Evolutionary conservation across 768 basidiomycete species (phyloP), one percentile per base, ranked within the genome.

Genomic region (Kwoniella botswanensis): DNA sequence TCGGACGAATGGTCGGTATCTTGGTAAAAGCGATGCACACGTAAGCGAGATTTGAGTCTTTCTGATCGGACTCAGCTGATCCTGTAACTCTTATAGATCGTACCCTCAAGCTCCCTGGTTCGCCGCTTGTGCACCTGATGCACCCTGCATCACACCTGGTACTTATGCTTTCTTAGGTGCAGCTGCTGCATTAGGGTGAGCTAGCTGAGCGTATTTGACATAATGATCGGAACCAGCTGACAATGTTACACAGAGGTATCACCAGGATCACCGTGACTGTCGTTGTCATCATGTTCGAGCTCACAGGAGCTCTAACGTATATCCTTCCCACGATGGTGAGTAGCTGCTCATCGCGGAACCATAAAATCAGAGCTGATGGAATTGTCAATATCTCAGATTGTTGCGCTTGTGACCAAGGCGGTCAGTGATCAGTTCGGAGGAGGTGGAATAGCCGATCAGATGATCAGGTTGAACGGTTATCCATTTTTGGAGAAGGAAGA

Each of bases 281-380:
- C 5, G 97, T 98, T 9, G 97, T 98, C 44, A 95, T 99, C 84
- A 98, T 99, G 94, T 98, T 98, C 82, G 96, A 98, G 79, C 87
- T 99, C 21, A 99, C 97, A 3, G 97, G 97, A 13, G 96, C 97
- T 6, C 83, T 98, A 78, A 98, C 94, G 21, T 98, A 99, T 80
- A 95, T 98, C 75, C 85, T 99, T 29, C 97, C 97, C 6, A 95
- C 94, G 15, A 99, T 99, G 97, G 96, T 94, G 74, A 76, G 87
- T 77, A 26, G 3, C 12, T 4, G n/a, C 42, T 2, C 13, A 44
- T 24, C 22, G 15, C 35, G 11, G 63, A 42, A 21, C 22, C 18
- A 54, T 24, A 17, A 22, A 15, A 64, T 60, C 73, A 76, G 54
- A 70, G 74, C 65, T 63, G 24, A n/a, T 24, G 72, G 65, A 4